A percentile compares a stretch with the other conserved stretches of the same genome.
phyloP scores from a whole-genome alignment of 192 early-diverging fungal genomes.

The Coemansia sp. region DNA sequence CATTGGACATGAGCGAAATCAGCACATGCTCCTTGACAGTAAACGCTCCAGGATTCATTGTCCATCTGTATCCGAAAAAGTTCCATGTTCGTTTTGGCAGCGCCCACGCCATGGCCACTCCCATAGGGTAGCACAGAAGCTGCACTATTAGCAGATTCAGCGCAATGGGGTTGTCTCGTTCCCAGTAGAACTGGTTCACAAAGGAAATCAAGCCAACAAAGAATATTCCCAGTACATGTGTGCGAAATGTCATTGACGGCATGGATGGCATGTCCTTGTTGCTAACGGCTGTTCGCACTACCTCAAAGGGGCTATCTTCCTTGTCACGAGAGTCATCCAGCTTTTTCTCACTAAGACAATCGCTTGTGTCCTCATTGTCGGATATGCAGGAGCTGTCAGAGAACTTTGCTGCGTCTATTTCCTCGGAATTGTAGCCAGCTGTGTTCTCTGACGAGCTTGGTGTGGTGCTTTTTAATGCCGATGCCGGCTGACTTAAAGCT shows the following conservation, averaged over 20 bases:
- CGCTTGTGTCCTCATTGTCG: constrained; percentile 12
- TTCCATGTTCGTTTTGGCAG: constrained; percentile 58
- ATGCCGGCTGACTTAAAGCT: neutral
- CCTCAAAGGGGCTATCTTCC: constrained; percentile 62
- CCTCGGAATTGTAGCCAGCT: constrained; percentile 1
- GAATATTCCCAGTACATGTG: constrained; percentile 66
- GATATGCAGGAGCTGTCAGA: constrained; percentile 26
- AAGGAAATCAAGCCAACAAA: constrained; percentile 65
- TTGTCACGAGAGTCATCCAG: neutral
- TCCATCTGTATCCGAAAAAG: constrained; percentile 56
- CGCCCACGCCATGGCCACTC: constrained; percentile 60
- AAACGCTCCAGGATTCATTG: constrained; percentile 80
- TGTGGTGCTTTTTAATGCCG: neutral
- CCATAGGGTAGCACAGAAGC: constrained; percentile 75
- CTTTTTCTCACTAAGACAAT: constrained; percentile 10
- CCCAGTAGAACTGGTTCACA: constrained; percentile 82
- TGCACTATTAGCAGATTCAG: constrained; percentile 70
- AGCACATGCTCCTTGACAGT: constrained; percentile 88
- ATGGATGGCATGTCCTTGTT: constrained; percentile 63
- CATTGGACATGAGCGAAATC: constrained; percentile 75
- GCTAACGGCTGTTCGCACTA: constrained; percentile 66
- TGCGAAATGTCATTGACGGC: constrained; percentile 72
- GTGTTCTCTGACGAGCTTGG: constrained; percentile 10
- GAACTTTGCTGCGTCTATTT: constrained; percentile 8
- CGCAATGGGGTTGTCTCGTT: constrained; percentile 77